Conservation (phyloP, 2,329 filamentous ascomycete species). For the Trichophyton schoenleinii region DNA sequence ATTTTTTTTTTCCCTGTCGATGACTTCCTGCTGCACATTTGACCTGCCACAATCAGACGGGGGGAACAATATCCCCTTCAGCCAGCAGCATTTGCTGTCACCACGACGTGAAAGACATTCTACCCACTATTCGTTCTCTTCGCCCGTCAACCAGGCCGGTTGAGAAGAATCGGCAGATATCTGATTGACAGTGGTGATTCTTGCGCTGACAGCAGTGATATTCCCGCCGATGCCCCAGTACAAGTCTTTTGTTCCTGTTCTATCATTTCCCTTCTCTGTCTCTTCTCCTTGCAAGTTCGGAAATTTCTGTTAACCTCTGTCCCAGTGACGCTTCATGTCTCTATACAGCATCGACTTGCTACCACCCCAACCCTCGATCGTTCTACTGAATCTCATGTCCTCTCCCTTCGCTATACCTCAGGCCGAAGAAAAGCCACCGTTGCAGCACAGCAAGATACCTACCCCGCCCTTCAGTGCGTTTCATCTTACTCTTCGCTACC, state of each 20-base stretch:
- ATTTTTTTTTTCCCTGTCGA: not conserved
- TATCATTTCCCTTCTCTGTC: not conserved
- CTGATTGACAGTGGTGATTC: not conserved
- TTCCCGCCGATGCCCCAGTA: not conserved
- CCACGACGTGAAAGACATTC: not conserved
- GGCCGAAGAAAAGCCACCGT: not conserved
- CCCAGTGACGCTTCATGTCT: not conserved
- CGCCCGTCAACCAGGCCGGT: not conserved
- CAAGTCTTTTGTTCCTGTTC: not conserved
- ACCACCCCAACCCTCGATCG: no score
- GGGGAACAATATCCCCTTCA: not conserved
- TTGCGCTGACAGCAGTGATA: not conserved
- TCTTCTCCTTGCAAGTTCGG: not conserved
- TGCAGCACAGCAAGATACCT: not conserved
- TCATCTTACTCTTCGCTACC: not conserved
- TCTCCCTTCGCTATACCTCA: not conserved
- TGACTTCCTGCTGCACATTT: not conserved
- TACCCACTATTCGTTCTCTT: not conserved
- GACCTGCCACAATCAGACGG: not conserved
- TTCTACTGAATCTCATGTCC: not conserved
- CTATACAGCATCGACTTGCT: not conserved
- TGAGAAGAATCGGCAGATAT: not conserved
- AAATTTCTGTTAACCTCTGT: not conserved
- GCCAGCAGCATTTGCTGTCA: not conserved
- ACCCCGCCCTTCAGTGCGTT: not conserved